Evolutionary conservation across 108 stramenopile species (phyloP).

Genomic region (Nitzschia sp.): DNA sequence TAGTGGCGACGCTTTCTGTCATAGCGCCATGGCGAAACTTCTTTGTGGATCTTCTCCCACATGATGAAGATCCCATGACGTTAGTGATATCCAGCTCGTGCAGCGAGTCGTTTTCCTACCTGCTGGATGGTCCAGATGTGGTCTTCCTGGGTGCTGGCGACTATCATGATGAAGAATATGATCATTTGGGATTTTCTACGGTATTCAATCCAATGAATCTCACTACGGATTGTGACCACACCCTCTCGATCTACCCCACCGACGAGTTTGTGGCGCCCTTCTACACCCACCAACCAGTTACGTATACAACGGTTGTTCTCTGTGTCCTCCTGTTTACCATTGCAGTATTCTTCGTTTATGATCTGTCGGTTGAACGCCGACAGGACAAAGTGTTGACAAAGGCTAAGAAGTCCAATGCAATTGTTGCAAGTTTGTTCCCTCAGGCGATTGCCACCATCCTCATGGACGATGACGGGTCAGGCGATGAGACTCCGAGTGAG

Average conservation of each 20-base stretch:
- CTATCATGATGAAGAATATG: constrained; percentile 34
- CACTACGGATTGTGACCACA: neutral
- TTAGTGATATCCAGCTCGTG: constrained; percentile 2
- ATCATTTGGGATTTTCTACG: neutral
- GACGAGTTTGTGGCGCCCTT: neutral
- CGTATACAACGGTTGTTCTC: constrained; percentile 37
- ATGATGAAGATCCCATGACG: neutral
- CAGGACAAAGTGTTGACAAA: constrained; percentile 1
- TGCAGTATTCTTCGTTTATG: constrained; percentile 43
- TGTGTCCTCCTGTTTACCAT: constrained; percentile 47
- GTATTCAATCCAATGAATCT: neutral
- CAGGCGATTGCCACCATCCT: neutral
- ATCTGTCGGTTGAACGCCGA: constrained; percentile 22
- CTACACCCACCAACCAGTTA: constrained; percentile 1
- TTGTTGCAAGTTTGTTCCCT: constrained; percentile 10
- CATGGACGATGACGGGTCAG: neutral
- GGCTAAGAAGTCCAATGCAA: constrained; percentile 4
- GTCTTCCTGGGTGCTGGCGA: constrained; percentile 50
- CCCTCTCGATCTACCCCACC: constrained; percentile 14
- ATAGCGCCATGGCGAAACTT: neutral
- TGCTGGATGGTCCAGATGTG: constrained; percentile 18
- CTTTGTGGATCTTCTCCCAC: neutral
- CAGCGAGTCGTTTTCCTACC: neutral
- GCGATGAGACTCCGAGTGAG: neutral
- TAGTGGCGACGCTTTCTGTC: neutral